A percentile compares a stretch with the other conserved stretches of the same genome.
Evolutionary conservation across 495 filamentous ascomycete genomes (phyloP).

Genomic region (Tetracladium setigerum): DNA sequence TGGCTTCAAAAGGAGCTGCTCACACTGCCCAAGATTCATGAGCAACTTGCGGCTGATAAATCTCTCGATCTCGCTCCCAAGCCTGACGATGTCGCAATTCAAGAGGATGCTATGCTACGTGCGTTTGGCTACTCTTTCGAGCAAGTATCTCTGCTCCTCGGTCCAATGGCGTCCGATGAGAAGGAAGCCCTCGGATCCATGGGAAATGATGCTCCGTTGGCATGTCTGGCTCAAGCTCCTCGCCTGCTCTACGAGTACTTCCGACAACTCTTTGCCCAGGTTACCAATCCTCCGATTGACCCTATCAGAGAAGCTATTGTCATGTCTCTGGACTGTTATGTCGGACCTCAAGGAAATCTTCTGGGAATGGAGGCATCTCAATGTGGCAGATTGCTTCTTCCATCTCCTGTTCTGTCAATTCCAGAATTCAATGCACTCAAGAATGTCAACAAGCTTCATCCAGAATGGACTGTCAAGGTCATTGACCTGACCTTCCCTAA

Average conservation of each 20-base stretch:
- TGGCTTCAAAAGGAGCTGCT: conserved; percentile 89
- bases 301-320: conserved; percentile 98
- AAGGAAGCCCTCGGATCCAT: conserved; percentile 99
- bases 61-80: conserved; percentile 52
- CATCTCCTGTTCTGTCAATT: conserved; percentile 86
- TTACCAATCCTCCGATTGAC: conserved; percentile 98
- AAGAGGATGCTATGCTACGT: conserved; percentile 77
- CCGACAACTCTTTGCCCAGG: conserved; percentile 96
- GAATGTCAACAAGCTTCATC: conserved; percentile 66
- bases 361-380: conserved; percentile 91
- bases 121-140: conserved; percentile 97
- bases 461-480: conserved; percentile 82
- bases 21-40: conserved; percentile 66
- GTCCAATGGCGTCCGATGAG: conserved; percentile 96
- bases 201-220: conserved; percentile 96
- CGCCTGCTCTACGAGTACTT: conserved; percentile 97
- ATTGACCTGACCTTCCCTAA: conserved; percentile 98
- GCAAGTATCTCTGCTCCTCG: conserved; percentile 89
- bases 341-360: conserved; percentile 95
- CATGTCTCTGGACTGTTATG: conserved; percentile 97
- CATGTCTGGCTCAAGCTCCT: conserved; percentile 82
- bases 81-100: conserved; percentile 66
- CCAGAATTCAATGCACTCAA: conserved; percentile 86
- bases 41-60: conserved; percentile 37
- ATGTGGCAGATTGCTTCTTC: conserved; percentile 78